Evolutionary conservation across 805 yeast genomes (phyloP), one percentile per base, ranked within the genome.

Genomic region (Candida sakaeoensis): DNA sequence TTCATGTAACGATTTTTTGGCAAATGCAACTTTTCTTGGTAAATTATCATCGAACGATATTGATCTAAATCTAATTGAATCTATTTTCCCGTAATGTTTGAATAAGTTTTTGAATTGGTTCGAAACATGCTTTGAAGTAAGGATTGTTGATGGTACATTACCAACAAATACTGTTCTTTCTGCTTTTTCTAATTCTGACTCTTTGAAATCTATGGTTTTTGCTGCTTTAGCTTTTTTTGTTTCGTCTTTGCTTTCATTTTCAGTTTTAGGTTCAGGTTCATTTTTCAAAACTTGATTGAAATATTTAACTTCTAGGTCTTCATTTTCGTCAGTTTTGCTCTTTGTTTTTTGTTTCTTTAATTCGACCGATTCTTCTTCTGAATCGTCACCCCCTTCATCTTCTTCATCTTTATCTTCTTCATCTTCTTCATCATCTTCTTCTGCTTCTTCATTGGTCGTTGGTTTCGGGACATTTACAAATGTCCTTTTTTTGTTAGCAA

Each of bases 1-100:
- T 33, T 78, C 74, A 56, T 90, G 91, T 43, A 90, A 70, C 46
- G 82, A 78, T 55, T 86, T 87, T 52, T 81, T 77, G 44, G 85
- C 82, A 57, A 82, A 88, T 0, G 99, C 98, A 26, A 86, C 89
- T 55, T 89, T 91, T 58, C 97, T 77, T 40, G 98, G 98, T 36
- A 89, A 70, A 24, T 85, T 80, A 55, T 89, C 95, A 40, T 83
- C 80, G 48, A 90, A 87, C 2, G 96, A 86, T 49, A 93, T 83
- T 2, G 97, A 89, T 63, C 99, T 77, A 70, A 89, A 93, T 60
- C 99, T 75, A 37, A 89, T 72, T 9, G 96, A 85, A 35, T 79
- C 82, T 36, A 91, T 68, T 16, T 64, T 60, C 9, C 85, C 85
- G 40, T 54, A 58, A 28, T 65, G 55, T 23, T 60, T 54, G 50